Base-by-base conservation (phyloP, 345 rosid species). In the Trapa bicornis region DNA sequence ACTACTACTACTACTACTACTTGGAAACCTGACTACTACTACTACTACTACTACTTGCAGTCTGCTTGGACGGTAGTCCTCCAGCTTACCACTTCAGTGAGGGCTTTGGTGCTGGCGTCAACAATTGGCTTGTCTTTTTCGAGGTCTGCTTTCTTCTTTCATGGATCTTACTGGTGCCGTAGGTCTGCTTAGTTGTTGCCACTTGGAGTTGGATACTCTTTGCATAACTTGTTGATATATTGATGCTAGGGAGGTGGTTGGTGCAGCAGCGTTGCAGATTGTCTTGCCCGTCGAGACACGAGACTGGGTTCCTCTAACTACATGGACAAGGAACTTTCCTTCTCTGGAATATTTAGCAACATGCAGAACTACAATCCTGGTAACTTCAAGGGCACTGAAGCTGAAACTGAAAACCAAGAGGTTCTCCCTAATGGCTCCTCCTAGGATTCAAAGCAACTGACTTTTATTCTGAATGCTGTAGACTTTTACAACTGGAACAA, bases 61-160 rank as follows among this genome's bases (percentile, higher is more conserved):
- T 94, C 69, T 94, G 99, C 79, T 78, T 94, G 77, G 97, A 94
- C 76, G 99, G 97, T 15, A 94, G 96, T 72, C 93, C 97, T 29
- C 96, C 96, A 11, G 97, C 99, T 74, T 94, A 91, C 83, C 94
- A 94, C 67, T 75, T 83, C 43, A 73, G 86, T 67, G 84, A 74
- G 73, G 99, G 97, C 45, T 87, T 41, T 71, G 99, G 97, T 58
- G 74, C 87, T 12, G 97, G 99, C 68, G 70, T 85, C 66, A 79
- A 89, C 63, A 91, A 81, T 67, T 94, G 99, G 97, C 71, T 94
- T 64, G 83, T 91, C 69, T 83, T 84, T 42, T 78, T 91, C 71
- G 99, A 91, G 97, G 96, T 94, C 69, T 73, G 81, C 74, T 41
- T 16, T 61, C 36, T 16, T 47, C 29, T 35, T 0, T n/a, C 32